Conservation (phyloP, 1,284 basidiomycete genomes). For the Sanguinoderma infundibulare region DNA sequence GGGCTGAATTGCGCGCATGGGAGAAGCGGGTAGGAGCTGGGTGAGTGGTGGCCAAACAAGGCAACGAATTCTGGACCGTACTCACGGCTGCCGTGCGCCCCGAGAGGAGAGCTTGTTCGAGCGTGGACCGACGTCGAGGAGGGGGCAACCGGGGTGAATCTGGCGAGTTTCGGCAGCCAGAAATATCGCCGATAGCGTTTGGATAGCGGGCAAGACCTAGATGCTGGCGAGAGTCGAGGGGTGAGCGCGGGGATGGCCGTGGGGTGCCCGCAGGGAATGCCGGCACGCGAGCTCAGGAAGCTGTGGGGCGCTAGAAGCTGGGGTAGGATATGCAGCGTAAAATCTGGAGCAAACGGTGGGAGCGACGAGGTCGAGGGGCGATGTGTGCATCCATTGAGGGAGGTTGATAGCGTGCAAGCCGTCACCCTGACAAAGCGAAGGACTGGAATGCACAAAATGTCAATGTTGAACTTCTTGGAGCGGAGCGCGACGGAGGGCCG, state of each 20-base stretch:
- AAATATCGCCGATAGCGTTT: conserved; percentile 7
- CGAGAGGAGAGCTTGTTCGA: conserved; percentile 12
- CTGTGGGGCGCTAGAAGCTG: conserved; percentile 7
- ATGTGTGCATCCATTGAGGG: background rate
- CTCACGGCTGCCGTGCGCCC: conserved; percentile 18
- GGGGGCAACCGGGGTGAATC: conserved; percentile 1
- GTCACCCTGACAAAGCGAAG: conserved; percentile 10
- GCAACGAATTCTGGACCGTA: conserved; percentile 15
- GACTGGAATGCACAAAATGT: background rate
- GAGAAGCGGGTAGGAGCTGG: conserved; percentile 19
- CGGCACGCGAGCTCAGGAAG: background rate
- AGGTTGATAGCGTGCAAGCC: background rate
- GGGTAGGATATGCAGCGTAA: background rate
- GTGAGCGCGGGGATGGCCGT: background rate
- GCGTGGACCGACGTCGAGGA: conserved; percentile 20
- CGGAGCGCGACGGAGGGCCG: background rate
- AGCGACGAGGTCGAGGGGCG: background rate
- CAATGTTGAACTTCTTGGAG: background rate
- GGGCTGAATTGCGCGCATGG: conserved; percentile 15
- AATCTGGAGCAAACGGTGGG: background rate
- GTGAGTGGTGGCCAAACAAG: conserved; percentile 14
- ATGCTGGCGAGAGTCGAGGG: background rate
- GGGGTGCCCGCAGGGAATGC: background rate
- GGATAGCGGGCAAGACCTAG: background rate
- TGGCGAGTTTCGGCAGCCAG: conserved; percentile 11